Evolutionary conservation across 306 rosid species (phyloP).

Genomic region (Cucumis cinereus): DNA sequence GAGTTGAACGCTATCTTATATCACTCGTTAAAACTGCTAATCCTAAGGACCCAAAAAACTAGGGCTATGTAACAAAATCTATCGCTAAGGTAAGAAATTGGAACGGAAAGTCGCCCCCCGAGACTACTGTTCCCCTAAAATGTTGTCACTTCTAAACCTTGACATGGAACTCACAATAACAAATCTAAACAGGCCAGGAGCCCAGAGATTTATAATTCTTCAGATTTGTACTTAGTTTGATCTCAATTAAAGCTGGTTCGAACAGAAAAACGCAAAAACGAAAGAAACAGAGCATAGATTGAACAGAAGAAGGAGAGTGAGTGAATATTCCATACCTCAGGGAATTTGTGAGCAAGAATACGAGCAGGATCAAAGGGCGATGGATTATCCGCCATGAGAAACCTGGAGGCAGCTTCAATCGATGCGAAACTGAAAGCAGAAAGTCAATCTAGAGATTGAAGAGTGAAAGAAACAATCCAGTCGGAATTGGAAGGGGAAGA

Average conservation of each 20-base stretch:
- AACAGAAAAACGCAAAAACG: neutral
- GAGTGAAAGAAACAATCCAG: neutral
- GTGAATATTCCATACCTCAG: slow-evolving; percentile 38
- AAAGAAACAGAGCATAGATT: neutral
- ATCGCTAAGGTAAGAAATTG: neutral
- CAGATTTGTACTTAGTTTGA: neutral
- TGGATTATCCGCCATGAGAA: slow-evolving; percentile 23
- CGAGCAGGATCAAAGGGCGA: slow-evolving; percentile 41
- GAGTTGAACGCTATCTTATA: neutral
- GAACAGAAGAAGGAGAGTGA: neutral
- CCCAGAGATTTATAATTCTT: neutral
- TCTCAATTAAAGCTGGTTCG: neutral
- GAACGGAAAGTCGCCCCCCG: neutral
- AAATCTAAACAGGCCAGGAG: neutral
- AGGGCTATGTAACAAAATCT: neutral
- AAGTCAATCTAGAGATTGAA: neutral
- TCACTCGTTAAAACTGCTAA: neutral
- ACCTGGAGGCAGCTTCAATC: neutral
- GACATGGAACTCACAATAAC: neutral
- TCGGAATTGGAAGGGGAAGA: neutral
- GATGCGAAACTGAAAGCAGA: neutral
- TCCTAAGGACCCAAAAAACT: neutral
- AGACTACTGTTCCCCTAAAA: neutral
- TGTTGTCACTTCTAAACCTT: neutral
- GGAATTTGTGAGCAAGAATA: slow-evolving; percentile 50